Conservation (phyloP, 495 filamentous ascomycete genomes). For the Barbatosphaeria neglecta region DNA sequence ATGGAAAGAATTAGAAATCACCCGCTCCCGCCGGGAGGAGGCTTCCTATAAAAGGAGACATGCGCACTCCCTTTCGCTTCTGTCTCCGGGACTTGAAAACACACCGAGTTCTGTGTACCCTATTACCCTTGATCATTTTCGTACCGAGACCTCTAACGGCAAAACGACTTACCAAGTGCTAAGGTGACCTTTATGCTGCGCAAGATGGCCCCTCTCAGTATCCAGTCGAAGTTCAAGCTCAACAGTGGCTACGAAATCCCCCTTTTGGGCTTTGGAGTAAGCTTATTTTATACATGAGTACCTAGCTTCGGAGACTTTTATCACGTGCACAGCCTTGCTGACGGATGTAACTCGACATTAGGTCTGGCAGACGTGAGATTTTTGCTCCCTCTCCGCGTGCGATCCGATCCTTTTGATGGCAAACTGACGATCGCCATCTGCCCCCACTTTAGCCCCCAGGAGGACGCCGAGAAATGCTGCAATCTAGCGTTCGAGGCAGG, state of each 20-base stretch:
- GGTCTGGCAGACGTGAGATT: constrained; percentile 46
- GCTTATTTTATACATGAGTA: no score
- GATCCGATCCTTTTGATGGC: no score
- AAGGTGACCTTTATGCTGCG: neutral
- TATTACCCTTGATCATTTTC: no score
- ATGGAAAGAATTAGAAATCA: no score
- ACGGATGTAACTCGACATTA: neutral
- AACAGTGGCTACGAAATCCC: constrained; percentile 73
- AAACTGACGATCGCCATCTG: constrained; percentile 34
- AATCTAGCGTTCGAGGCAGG: constrained; percentile 54
- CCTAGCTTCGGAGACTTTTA: neutral
- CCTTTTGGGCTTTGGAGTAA: constrained; percentile 58
- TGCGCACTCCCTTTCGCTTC: no score
- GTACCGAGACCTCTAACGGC: no score
- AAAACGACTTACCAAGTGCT: neutral
- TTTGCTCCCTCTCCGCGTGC: neutral
- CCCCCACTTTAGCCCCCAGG: constrained; percentile 15
- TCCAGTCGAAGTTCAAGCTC: constrained; percentile 56
- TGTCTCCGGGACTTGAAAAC: no score
- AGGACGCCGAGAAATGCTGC: constrained; percentile 35
- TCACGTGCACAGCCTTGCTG: neutral
- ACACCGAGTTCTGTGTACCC: no score
- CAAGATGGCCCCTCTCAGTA: constrained; percentile 45
- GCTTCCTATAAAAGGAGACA: no score
- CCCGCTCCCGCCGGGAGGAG: no score